A percentile compares a stretch with the other conserved stretches of the same genome.
Conservation (phyloP, 1,284 basidiomycete genomes). For the Amylostereum areolatum region DNA sequence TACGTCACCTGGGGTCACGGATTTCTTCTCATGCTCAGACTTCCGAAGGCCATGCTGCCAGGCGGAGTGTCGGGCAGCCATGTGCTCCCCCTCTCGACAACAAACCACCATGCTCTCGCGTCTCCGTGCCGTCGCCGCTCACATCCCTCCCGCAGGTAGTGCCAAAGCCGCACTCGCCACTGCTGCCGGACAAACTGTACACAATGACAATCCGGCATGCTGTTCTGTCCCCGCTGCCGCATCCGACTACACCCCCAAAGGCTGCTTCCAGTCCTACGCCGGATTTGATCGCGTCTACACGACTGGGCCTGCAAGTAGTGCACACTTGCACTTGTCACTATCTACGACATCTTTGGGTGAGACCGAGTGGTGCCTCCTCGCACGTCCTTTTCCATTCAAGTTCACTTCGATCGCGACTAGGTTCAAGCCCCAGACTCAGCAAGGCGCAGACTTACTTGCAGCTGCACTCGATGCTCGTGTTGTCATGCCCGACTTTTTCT, state of each 20-base stretch:
- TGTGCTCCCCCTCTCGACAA: too few relatives aligned
- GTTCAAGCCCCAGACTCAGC: constrained; percentile 53
- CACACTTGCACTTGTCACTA: constrained; percentile 47
- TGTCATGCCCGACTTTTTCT: constrained; percentile 65
- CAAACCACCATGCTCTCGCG: constrained; percentile 31
- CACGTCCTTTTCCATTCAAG: constrained; percentile 10
- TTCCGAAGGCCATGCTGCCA: too few relatives aligned
- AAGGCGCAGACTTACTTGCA: constrained; percentile 59
- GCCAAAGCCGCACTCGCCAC: constrained; percentile 29
- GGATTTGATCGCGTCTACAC: constrained; percentile 43
- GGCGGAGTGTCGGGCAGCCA: too few relatives aligned
- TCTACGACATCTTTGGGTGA: constrained; percentile 64
- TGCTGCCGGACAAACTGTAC: constrained; percentile 24
- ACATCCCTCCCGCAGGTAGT: constrained; percentile 26
- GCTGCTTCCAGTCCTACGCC: constrained; percentile 36
- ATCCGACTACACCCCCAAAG: constrained; percentile 47
- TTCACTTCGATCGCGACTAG: constrained; percentile 18
- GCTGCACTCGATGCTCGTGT: constrained; percentile 43
- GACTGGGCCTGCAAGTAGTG: constrained; percentile 39
- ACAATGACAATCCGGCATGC: constrained; percentile 55
- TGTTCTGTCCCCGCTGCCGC: constrained; percentile 52
- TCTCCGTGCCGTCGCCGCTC: constrained; percentile 34
- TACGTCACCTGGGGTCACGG: too few relatives aligned
- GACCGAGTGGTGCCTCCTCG: constrained; percentile 1
- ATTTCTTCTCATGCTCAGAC: too few relatives aligned